These are phyloP conservation scores for Podospora didyma DNA, from an alignment of 495 filamentous ascomycete species.

Conservation along the genomic window DNA sequence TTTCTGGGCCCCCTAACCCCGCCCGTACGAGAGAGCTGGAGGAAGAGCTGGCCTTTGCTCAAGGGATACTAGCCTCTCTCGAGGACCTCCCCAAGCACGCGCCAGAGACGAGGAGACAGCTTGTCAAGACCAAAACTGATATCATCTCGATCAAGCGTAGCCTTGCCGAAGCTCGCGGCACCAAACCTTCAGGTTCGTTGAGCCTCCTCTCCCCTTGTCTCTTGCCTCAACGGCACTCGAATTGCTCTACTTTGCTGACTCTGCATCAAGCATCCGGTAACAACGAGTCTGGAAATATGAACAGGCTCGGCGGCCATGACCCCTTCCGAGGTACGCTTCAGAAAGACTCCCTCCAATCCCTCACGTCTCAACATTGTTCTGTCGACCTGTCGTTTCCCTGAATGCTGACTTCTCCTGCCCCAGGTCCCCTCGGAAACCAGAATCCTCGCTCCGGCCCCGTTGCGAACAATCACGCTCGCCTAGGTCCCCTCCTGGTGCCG, in stretches of 20 bases:
- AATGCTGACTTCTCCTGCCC: not conserved
- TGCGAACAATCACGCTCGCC: too few species aligned
- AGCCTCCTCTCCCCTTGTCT: not conserved
- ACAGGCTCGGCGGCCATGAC: not conserved
- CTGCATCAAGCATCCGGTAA: not conserved
- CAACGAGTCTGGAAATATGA: not conserved
- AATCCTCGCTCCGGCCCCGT: too few species aligned
- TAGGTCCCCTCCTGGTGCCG: too few species aligned
- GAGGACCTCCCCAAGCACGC: not conserved
- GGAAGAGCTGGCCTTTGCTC: not conserved
- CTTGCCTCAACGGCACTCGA: not conserved
- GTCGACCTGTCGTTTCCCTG: not conserved
- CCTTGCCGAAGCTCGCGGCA: conserved; percentile 1
- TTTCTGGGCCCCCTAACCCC: too few species aligned
- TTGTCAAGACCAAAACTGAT: not conserved
- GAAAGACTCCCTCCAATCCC: not conserved
- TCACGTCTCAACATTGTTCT: not conserved
- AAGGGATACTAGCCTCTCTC: not conserved
- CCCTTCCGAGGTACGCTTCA: not conserved
- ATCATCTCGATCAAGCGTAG: not conserved
- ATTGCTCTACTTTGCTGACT: not conserved
- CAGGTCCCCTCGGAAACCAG: not conserved
- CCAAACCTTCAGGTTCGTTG: not conserved
- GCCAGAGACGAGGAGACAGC: not conserved
- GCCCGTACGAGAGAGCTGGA: too few species aligned